Evolutionary conservation across 495 filamentous ascomycete species (phyloP).

Genomic region (Aspergillus campestris): DNA sequence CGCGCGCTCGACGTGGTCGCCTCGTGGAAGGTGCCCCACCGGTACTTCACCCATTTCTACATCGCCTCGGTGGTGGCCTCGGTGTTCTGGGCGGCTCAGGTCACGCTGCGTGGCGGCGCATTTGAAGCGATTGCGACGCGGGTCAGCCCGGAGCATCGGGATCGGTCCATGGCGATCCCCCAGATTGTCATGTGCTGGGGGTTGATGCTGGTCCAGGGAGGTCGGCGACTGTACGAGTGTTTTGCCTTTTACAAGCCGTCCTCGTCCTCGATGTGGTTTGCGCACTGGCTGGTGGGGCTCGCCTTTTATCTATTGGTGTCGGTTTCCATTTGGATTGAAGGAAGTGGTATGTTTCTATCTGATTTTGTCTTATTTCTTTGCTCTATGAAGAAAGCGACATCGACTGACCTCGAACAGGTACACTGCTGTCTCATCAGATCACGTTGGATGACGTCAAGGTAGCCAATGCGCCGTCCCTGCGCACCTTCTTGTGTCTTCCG

Average conservation of each 20-base stretch:
- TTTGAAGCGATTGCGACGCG: constrained; percentile 32
- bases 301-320: constrained; percentile 65
- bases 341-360: constrained; percentile 48
- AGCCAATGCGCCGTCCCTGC: constrained; percentile 42
- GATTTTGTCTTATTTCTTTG: constrained; percentile 11
- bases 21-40: constrained; percentile 62
- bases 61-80: constrained; percentile 59
- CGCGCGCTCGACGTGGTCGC: constrained; percentile 44
- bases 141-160: constrained; percentile 25
- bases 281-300: constrained; percentile 72
- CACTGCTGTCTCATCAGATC: constrained; percentile 20
- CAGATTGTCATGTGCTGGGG: constrained; percentile 62
- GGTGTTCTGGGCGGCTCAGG: constrained; percentile 67
- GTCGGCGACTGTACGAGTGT: constrained; percentile 67
- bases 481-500: constrained; percentile 51
- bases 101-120: constrained; percentile 46
- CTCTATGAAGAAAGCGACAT: constrained; percentile 5
- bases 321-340: constrained; percentile 81
- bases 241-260: constrained; percentile 54
- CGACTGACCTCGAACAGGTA: constrained; percentile 17
- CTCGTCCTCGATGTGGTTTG: constrained; percentile 69
- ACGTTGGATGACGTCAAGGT: constrained; percentile 26
- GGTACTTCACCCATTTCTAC: constrained; percentile 87
- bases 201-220: constrained; percentile 66
- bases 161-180: constrained; percentile 48